A percentile compares a stretch with the other conserved stretches of the same genome.
These are phyloP conservation scores for Alternaria sp. DNA, from an alignment of 2,329 filamentous ascomycete species.

Conservation along the genomic window DNA sequence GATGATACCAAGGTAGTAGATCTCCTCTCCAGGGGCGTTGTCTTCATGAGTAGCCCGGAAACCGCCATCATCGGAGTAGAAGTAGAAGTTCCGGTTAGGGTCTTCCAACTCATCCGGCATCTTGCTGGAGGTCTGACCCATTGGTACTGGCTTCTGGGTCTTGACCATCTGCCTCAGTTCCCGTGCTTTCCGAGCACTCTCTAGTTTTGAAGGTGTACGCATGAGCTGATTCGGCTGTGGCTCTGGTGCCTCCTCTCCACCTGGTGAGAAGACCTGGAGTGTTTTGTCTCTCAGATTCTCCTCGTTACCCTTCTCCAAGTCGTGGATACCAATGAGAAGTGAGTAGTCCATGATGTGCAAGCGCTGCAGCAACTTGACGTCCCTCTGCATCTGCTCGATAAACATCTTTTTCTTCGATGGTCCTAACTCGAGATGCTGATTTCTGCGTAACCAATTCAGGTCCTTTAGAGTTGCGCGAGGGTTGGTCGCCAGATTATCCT, in stretches of 20 bases:
- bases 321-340: conserved; percentile 91
- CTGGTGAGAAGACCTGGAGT: conserved; percentile 91
- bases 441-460: conserved; percentile 90
- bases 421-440: conserved; percentile 87
- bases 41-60: conserved; percentile 93
- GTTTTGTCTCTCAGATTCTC: conserved; percentile 93
- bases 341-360: conserved; percentile 99
- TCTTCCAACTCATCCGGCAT: conserved; percentile 88
- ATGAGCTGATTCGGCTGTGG: conserved; percentile 73
- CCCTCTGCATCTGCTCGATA: conserved; percentile 84
- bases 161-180: conserved; percentile 93
- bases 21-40: conserved; percentile 83
- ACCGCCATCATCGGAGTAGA: conserved; percentile 93
- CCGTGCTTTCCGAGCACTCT: conserved; percentile 88
- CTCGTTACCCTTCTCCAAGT: conserved; percentile 88
- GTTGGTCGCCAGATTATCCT: conserved; percentile 87
- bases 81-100: conserved; percentile 76
- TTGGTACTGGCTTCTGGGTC: conserved; percentile 89
- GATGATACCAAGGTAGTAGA: conserved; percentile 98
- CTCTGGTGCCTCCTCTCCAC: conserved; percentile 66
- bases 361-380: conserved; percentile 85
- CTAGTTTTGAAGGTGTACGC: conserved; percentile 91
- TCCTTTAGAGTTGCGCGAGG: conserved; percentile 95
- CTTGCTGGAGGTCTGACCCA: conserved; percentile 80
- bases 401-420: conserved; percentile 88